Evolutionary conservation across 805 yeast species (phyloP).

Genomic region (Zygosaccharomyces lentus): DNA sequence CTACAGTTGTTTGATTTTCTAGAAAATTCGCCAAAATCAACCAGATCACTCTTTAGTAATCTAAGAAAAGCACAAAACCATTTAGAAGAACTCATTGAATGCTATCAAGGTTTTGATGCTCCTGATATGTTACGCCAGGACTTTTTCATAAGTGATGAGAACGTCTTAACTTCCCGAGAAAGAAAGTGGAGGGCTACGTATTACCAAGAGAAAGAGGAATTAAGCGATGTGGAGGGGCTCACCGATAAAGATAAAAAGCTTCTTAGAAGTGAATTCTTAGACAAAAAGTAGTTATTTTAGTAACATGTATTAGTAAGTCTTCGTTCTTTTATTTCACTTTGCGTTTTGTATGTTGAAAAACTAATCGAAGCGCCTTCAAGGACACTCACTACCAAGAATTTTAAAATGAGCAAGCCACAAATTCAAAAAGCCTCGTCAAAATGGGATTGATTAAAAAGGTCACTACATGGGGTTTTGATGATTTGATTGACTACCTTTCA

Average conservation of each 20-base stretch:
- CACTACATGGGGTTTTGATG: slow-evolving; percentile 32
- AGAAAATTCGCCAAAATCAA: slow-evolving; percentile 7
- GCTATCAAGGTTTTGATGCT: slow-evolving; percentile 13
- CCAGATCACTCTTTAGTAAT: slow-evolving; percentile 17
- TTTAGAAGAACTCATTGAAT: slow-evolving; percentile 7
- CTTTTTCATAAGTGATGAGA: slow-evolving; percentile 28
- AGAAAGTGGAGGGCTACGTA: slow-evolving; percentile 32
- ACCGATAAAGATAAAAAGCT: slow-evolving; percentile 10
- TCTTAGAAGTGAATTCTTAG: slow-evolving; percentile 5
- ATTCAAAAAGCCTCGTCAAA: not conserved
- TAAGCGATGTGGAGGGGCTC: slow-evolving; percentile 33
- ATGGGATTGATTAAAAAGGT: slow-evolving; percentile 35
- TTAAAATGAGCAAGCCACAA: not conserved
- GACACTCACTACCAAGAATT: not conserved
- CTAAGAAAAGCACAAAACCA: slow-evolving; percentile 14
- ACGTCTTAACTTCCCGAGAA: slow-evolving; percentile 14
- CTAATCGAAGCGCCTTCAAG: not conserved
- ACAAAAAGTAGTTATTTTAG: not conserved
- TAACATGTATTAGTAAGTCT: not conserved
- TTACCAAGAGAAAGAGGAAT: slow-evolving; percentile 30
- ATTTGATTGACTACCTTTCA: slow-evolving; percentile 42
- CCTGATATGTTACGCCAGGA: slow-evolving; percentile 20
- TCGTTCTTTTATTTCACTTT: not conserved
- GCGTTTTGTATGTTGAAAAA: not conserved
- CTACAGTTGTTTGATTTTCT: slow-evolving; percentile 14